Conservation (phyloP, 2,329 filamentous ascomycete species). For the Coniochaeta sp. region DNA sequence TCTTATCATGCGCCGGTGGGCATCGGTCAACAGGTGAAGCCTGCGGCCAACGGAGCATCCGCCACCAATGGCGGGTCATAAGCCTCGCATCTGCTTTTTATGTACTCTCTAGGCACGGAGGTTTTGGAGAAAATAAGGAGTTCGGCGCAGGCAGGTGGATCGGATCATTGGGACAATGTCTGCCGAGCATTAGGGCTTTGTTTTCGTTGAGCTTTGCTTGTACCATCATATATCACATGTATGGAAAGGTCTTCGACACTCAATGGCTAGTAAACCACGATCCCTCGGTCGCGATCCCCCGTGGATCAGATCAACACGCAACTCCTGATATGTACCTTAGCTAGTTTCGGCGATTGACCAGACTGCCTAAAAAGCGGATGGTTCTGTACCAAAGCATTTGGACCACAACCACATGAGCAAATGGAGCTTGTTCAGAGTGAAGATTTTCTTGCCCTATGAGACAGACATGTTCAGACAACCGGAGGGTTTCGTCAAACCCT, state of each 20-base stretch:
- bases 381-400: too few species aligned
- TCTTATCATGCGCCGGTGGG: slow-evolving; percentile 51
- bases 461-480: background rate
- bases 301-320: background rate
- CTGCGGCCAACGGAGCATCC: slow-evolving; percentile 26
- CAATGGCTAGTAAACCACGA: too few species aligned
- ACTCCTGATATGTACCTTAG: background rate
- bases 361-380: too few species aligned
- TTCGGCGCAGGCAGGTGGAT: background rate
- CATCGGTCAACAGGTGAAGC: slow-evolving; percentile 35
- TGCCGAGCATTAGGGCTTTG: background rate
- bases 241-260: too few species aligned
- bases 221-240: background rate
- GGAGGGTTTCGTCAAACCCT: background rate
- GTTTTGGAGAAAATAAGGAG: background rate
- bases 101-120: background rate
- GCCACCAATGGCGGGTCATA: background rate
- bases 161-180: background rate
- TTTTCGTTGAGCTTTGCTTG: background rate
- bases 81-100: background rate
- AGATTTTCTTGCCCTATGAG: background rate
- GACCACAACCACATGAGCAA: background rate
- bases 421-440: background rate
- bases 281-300: background rate
- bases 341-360: too few species aligned